Evolutionary conservation across 2,329 filamentous ascomycete species (phyloP).

Genomic region (Sporothrix pallida): DNA sequence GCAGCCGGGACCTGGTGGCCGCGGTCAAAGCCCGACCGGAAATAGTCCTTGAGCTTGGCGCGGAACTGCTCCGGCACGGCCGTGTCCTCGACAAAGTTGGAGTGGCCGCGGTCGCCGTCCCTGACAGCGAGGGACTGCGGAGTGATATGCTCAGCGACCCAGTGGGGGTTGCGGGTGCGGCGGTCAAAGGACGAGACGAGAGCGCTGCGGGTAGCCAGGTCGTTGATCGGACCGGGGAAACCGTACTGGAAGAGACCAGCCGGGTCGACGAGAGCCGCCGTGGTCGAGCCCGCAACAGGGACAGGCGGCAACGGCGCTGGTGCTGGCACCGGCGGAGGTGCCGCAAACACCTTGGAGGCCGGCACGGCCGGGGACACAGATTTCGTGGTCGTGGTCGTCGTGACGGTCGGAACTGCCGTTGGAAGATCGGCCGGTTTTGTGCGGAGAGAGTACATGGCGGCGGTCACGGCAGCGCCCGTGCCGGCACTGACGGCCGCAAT

Average conservation of each 20-base stretch:
- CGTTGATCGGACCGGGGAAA: conserved; percentile 88
- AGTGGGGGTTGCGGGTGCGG: conserved; percentile 86
- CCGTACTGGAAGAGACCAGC: conserved; percentile 82
- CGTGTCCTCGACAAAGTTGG: conserved; percentile 80
- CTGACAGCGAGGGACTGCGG: conserved; percentile 76
- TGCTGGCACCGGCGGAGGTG: conserved; percentile 38
- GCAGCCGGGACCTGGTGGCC: conserved; percentile 97
- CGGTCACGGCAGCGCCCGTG: conserved; percentile 75
- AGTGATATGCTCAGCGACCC: conserved; percentile 97
- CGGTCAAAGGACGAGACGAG: conserved; percentile 91
- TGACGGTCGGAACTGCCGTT: conserved; percentile 34
- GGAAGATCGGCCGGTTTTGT: conserved; percentile 43
- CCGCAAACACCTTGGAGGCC: conserved; percentile 61
- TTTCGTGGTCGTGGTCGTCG: conserved; percentile 43
- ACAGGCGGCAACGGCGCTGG: conserved; percentile 54
- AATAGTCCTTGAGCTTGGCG: conserved; percentile 91
- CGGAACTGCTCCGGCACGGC: conserved; percentile 84
- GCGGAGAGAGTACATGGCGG: conserved; percentile 68
- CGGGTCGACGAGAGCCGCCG: conserved; percentile 67
- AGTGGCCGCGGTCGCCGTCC: conserved; percentile 83
- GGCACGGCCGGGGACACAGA: conserved; percentile 51
- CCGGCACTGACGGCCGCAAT: conserved; percentile 78
- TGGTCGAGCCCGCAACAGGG: conserved; percentile 45
- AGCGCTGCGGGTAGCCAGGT: conserved; percentile 76
- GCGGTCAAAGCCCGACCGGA: conserved; percentile 90